These are phyloP conservation scores for Picochlorum sp. DNA, from an alignment of 139 green algal species.

Conservation along the genomic window DNA sequence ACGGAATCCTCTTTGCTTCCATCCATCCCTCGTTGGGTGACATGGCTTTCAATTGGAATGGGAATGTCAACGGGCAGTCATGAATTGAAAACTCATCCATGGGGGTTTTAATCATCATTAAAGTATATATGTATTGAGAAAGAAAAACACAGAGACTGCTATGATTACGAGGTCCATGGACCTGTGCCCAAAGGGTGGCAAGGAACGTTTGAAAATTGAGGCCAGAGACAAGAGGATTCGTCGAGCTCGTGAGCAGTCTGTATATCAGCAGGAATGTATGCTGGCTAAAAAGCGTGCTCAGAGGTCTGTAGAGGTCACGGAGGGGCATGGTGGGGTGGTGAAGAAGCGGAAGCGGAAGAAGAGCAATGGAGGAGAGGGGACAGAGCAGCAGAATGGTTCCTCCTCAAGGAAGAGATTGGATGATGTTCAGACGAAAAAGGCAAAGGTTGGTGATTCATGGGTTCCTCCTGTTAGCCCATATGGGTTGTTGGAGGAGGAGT, in stretches of 20 bases:
- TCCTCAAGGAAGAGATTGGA: not conserved
- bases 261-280: not conserved
- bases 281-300: not conserved
- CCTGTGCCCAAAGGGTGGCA: no score
- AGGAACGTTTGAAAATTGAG: no score
- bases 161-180: no score
- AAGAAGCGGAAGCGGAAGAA: not conserved
- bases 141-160: no score
- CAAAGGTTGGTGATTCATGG: constrained; percentile 35
- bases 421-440: not conserved
- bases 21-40: no score
- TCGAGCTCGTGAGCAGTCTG: not conserved
- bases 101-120: no score
- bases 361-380: not conserved
- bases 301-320: not conserved
- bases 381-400: not conserved
- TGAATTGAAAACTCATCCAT: no score
- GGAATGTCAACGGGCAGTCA: no score
- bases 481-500: constrained; percentile 71
- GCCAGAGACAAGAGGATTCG: no score
- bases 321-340: not conserved
- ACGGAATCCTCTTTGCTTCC: no score
- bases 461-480: constrained; percentile 57
- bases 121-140: no score
- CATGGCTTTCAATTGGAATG: no score